Evolutionary conservation across 2,329 filamentous ascomycete genomes (phyloP), one percentile per base, ranked within the genome.

Genomic region (Coniochaeta prunicola): DNA sequence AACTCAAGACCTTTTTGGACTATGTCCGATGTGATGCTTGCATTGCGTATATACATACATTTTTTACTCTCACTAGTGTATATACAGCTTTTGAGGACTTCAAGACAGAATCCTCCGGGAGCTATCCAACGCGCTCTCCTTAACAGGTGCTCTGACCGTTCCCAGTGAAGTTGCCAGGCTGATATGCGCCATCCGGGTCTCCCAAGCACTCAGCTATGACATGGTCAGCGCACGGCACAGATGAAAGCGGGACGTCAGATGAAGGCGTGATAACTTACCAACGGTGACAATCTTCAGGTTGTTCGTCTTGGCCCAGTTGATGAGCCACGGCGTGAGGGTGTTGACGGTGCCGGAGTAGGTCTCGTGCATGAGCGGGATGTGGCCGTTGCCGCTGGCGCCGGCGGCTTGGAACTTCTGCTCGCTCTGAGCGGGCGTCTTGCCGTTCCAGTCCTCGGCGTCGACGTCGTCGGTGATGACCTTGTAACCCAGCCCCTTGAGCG

Each of bases 401-500:
- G 75, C 76, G 40, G 69, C 66, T 61, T 71, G 66, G 71, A 86
- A 85, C 63, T 74, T 76, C 64, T 79, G 71, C 73, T 85, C 74
- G 65, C 81, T 79, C 68, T 80, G 77, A 58, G 71, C 67, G 0
- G 81, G 74, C 4, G 76, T 72, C 60, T 77, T 71, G 57, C 81
- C 77, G 66, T 84, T 79, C 76, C 85, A 86, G 70, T 87, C 84
- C 56, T 83, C 79, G 1, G 83, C 78, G 66, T 87, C 84, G 55
- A 87, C 73, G 62, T 86, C 80, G 65, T 85, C 77, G 64, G 82
- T 86, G 65, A 82, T 80, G 65, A 85, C 77, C 66, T 83, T 82
- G 74, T 85, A 86, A 59, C 80, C 80, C 56, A 86, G 68, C 58
- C 70, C 62, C 59, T 65, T 66, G 72, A 80, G 73, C 15, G 73